Conservation (phyloP, 73 alveolate genomes). For the Paramecium sonneborni region DNA sequence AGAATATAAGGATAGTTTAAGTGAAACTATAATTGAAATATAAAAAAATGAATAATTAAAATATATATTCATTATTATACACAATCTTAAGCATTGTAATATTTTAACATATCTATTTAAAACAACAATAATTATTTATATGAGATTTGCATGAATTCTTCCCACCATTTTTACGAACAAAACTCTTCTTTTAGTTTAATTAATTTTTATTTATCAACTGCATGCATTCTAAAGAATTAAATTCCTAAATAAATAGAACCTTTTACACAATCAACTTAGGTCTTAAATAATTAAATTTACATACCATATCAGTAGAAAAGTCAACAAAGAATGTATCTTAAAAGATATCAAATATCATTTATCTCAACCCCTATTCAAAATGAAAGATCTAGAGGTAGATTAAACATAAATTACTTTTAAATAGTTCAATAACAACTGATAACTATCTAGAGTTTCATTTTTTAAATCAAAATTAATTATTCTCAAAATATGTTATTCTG, state of each 20-base stretch:
- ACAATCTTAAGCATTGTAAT: conserved; percentile 5
- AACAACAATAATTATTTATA: neutral
- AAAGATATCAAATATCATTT: conserved; percentile 46
- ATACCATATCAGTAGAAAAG: neutral
- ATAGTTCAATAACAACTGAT: neutral
- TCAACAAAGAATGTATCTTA: conserved; percentile 29
- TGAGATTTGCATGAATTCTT: conserved; percentile 20
- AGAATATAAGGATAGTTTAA: too few species aligned
- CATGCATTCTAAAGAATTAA: conserved; percentile 23
- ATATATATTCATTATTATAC: neutral
- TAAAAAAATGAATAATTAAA: too few species aligned
- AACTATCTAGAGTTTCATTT: conserved; percentile 36
- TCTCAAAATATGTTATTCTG: conserved; percentile 41
- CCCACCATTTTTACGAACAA: conserved; percentile 41
- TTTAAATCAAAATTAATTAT: conserved; percentile 47
- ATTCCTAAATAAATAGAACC: conserved; percentile 52
- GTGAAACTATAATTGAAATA: too few species aligned
- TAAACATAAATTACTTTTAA: neutral
- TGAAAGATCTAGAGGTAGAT: neutral
- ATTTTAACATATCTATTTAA: conserved; percentile 47
- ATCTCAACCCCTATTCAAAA: conserved; percentile 17
- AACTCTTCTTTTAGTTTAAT: conserved; percentile 27
- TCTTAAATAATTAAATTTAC: neutral
- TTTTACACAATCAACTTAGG: conserved; percentile 29
- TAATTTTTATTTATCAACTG: neutral